Percentiles rank a stretch among this genome's conserved stretches.
Evolutionary conservation across 495 filamentous ascomycete species (phyloP).

Genomic region (Penicillium malachiteum): DNA sequence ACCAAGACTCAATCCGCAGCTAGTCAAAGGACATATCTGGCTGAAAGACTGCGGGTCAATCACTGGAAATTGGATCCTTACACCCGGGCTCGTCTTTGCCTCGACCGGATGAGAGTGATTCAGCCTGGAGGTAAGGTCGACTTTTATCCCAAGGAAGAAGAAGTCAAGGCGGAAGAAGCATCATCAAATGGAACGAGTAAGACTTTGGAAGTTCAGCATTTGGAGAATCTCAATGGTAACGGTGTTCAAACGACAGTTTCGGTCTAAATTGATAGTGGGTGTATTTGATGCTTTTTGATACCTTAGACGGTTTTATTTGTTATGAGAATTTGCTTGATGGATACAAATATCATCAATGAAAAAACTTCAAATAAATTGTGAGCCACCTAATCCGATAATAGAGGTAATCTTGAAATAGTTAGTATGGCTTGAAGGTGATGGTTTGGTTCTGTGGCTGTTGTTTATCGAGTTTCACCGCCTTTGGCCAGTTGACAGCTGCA

Average conservation of each 20-base stretch:
- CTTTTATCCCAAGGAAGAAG: conserved; percentile 52
- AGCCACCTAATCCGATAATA: too few species aligned
- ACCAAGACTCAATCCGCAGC: conserved; percentile 40
- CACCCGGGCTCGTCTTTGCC: conserved; percentile 63
- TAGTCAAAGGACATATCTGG: conserved; percentile 57
- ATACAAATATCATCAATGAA: too few species aligned
- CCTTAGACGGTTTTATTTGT: conserved; percentile 5
- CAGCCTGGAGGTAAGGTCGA: conserved; percentile 60
- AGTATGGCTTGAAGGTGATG: too few species aligned
- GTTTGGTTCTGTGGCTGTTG: background rate
- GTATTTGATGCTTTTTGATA: background rate
- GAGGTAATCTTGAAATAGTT: too few species aligned
- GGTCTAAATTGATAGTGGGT: background rate
- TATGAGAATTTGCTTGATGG: conserved; percentile 3
- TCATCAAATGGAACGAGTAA: conserved; percentile 17
- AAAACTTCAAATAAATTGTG: too few species aligned
- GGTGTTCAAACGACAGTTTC: background rate
- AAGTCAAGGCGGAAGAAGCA: too few species aligned
- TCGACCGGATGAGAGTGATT: conserved; percentile 71
- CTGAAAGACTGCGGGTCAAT: conserved; percentile 62
- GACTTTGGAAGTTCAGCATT: conserved; percentile 28
- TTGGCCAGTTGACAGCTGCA: background rate
- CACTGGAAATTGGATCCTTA: conserved; percentile 85
- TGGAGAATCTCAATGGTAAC: conserved; percentile 21
- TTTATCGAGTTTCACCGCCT: background rate